These are phyloP conservation scores for Leccinum arenicola DNA, from an alignment of 768 basidiomycete genomes.

Conservation along the genomic window DNA sequence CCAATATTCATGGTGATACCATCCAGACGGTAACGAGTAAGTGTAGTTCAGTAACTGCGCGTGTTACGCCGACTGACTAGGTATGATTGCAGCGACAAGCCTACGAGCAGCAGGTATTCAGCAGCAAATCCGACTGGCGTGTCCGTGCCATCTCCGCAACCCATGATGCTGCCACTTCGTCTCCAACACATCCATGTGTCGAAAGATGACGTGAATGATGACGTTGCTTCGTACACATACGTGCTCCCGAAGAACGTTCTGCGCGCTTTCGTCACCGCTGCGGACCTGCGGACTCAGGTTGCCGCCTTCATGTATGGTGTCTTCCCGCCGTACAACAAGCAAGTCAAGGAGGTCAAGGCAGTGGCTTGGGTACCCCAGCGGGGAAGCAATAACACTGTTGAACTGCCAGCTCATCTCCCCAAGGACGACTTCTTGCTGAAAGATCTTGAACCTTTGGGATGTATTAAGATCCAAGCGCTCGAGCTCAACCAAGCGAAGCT, in stretches of 20 bases:
- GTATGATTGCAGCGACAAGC: constrained; percentile 64
- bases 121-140: constrained; percentile 99
- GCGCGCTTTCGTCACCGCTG: constrained; percentile 89
- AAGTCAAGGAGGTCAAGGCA: constrained; percentile 84
- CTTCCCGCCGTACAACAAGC: constrained; percentile 55
- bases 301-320: constrained; percentile 91
- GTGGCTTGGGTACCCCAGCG: constrained; percentile 98
- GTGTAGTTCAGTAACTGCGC: constrained; percentile 20
- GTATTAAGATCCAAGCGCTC: constrained; percentile 95
- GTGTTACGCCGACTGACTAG: constrained; percentile 1
- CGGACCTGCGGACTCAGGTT: constrained; percentile 95
- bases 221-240: constrained; percentile 91
- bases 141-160: constrained; percentile 97
- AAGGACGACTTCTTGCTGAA: constrained; percentile 94
- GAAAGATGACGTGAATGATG: constrained; percentile 98
- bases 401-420: constrained; percentile 85
- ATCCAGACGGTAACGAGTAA: constrained; percentile 92
- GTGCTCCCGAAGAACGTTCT: constrained; percentile 97
- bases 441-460: constrained; percentile 92
- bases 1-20: constrained; percentile 94
- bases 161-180: constrained; percentile 90
- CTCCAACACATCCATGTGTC: constrained; percentile 99
- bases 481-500: constrained; percentile 93
- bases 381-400: constrained; percentile 91
- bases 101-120: constrained; percentile 99